A percentile compares a stretch with the other conserved stretches of the same genome.
These are phyloP conservation scores for Penicillium sp. DNA, from an alignment of 2,329 filamentous ascomycete species.

Conservation along the genomic window DNA sequence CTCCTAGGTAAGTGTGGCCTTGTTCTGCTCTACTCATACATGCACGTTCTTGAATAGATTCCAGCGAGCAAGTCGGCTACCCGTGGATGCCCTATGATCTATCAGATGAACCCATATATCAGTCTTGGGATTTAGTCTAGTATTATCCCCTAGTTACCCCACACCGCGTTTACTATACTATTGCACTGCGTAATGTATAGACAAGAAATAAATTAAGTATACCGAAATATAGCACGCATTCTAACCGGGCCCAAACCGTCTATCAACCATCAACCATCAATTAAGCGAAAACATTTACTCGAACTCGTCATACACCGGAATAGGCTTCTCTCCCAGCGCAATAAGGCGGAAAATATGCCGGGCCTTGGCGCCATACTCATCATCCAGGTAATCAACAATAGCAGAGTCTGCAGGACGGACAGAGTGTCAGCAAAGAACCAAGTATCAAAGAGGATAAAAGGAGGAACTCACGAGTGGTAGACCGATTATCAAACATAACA, in stretches of 20 bases:
- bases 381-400: constrained; percentile 54
- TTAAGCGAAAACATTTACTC: too few species aligned
- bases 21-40: too few species aligned
- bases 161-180: too few species aligned
- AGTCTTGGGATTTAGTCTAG: too few species aligned
- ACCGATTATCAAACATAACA: constrained; percentile 56
- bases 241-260: constrained; percentile 19
- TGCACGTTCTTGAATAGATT: too few species aligned
- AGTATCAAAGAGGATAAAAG: not conserved
- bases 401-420: constrained; percentile 49
- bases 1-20: too few species aligned
- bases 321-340: constrained; percentile 55
- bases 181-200: too few species aligned
- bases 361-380: constrained; percentile 51
- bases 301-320: constrained; percentile 47
- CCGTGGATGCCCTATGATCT: too few species aligned
- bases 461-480: constrained; percentile 49
- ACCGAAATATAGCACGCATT: constrained; percentile 5
- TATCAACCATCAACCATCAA: too few species aligned
- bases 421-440: not conserved
- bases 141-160: too few species aligned
- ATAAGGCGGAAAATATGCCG: constrained; percentile 57
- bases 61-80: too few species aligned
- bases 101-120: too few species aligned
- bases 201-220: not conserved